These are phyloP conservation scores for Dacryopinax spathularia DNA, from an alignment of 768 basidiomycete genomes.

Conservation along the genomic window DNA sequence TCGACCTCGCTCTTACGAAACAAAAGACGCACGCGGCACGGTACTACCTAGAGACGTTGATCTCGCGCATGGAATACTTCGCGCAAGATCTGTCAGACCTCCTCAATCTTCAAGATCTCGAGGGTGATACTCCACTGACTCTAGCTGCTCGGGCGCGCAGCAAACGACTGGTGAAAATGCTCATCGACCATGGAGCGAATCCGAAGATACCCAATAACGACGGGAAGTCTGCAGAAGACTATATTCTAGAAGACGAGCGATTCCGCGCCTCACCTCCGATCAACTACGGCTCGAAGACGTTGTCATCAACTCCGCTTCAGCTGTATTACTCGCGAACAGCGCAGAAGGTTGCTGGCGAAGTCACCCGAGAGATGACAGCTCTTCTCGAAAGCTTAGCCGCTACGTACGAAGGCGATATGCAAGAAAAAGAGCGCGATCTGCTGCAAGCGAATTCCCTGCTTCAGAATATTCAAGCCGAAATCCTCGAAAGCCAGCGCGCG, in stretches of 20 bases:
- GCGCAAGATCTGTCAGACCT: constrained; percentile 94
- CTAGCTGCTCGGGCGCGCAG: constrained; percentile 91
- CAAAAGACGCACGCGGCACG: constrained; percentile 94
- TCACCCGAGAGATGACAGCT: constrained; percentile 67
- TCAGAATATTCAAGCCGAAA: constrained; percentile 76
- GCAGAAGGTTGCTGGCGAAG: constrained; percentile 72
- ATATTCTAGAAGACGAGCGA: constrained; percentile 95
- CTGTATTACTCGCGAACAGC: constrained; percentile 75
- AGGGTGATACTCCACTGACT: constrained; percentile 93
- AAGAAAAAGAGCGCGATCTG: constrained; percentile 82
- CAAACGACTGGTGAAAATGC: constrained; percentile 85
- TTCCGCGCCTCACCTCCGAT: constrained; percentile 84
- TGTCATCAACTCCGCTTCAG: constrained; percentile 40
- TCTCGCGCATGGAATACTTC: constrained; percentile 75
- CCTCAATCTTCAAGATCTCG: constrained; percentile 98
- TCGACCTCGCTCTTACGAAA: constrained; percentile 94
- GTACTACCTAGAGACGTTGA: constrained; percentile 97
- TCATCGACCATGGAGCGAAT: constrained; percentile 92
- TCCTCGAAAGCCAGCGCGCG: constrained; percentile 66
- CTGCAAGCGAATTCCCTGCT: constrained; percentile 78
- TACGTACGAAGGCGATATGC: constrained; percentile 82
- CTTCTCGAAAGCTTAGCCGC: constrained; percentile 80
- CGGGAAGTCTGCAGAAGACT: constrained; percentile 94
- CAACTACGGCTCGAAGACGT: constrained; percentile 37
- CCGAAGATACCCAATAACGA: constrained; percentile 90